Evolutionary conservation across 768 basidiomycete genomes (phyloP), one percentile per base, ranked within the genome.

Genomic region (Tylopilus sp.): DNA sequence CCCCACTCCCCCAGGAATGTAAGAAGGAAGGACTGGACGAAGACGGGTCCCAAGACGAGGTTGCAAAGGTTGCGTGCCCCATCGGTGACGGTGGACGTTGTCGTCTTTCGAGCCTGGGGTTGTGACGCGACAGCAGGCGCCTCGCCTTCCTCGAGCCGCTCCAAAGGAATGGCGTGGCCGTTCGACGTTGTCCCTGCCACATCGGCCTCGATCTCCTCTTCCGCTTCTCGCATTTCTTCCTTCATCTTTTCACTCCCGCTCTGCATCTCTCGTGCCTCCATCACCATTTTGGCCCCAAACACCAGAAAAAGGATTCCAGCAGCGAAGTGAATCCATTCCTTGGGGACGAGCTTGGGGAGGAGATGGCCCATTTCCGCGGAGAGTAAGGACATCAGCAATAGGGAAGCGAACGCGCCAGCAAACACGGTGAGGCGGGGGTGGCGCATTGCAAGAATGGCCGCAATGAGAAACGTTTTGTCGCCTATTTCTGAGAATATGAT

Each of bases 1-100:
- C 97, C 96, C 97, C 97, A 98, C 72, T 99, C 97, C 11, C 95
- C 97, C n/a, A 99, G 77, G 72, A 98, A 98, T 0, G 96, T 98
- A 54, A 99, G 77, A 29, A 96, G 75, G 63, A 99, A 98, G 0
- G 92, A 84, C 70, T 99, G 94, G 3, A 94, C 93, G 64, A 98
- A 96, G 2, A 97, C 92, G 1, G 96, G 96, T 1, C 91, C 93
- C 19, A 98, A 72, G 59, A 95, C 70, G 17, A 94, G 73, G 62
- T 84, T 86, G 67, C 83, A 87, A 62, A 93, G 86, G 67, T 95
- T 95, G 61, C 92, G 79, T 6, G 82, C 74, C 10, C 92, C 87
- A 19, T 95, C 87, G 17, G 63, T 61, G 40, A 79, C 17, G 53
- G 57, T 38, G 53, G 52, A 62, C 61, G 61, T 50, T 60, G 48